Evolutionary conservation across 1,284 basidiomycete genomes (phyloP).

Genomic region (Apiotrichum siamense): DNA sequence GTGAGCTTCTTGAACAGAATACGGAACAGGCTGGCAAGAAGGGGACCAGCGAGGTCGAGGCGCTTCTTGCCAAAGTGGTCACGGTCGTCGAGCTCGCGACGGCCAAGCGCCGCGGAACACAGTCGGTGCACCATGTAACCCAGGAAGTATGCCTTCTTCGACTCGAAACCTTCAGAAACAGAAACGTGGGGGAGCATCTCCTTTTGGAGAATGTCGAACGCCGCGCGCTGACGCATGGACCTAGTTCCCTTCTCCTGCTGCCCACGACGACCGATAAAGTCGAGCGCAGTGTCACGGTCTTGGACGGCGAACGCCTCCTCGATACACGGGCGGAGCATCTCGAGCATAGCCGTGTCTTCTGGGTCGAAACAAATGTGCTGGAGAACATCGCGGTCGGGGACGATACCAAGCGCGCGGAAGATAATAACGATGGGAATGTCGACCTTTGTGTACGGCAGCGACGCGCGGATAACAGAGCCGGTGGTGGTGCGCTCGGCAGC

Average conservation of each 20-base stretch:
- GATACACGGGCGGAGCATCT: slow-evolving; percentile 98
- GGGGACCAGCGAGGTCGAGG: slow-evolving; percentile 88
- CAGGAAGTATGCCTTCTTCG: slow-evolving; percentile 99
- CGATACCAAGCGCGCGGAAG: slow-evolving; percentile 95
- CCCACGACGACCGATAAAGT: slow-evolving; percentile 97
- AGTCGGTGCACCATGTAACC: slow-evolving; percentile 99
- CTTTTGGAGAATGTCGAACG: slow-evolving; percentile 96
- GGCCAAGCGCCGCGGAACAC: slow-evolving; percentile 83
- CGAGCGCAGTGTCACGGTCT: slow-evolving; percentile 83
- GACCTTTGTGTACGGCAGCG: slow-evolving; percentile 95
- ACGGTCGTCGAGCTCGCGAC: slow-evolving; percentile 94
- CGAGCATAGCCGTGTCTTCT: slow-evolving; percentile 90
- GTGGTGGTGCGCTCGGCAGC: slow-evolving; percentile 50
- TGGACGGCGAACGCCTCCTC: slow-evolving; percentile 99
- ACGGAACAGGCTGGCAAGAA: slow-evolving; percentile 91
- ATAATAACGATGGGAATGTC: slow-evolving; percentile 99
- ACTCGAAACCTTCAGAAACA: slow-evolving; percentile 91
- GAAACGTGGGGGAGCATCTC: slow-evolving; percentile 98
- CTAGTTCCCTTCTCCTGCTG: slow-evolving; percentile 89
- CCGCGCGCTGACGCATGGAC: slow-evolving; percentile 88
- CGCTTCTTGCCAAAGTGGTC: slow-evolving; percentile 99
- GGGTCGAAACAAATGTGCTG: slow-evolving; percentile 98
- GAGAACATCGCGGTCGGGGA: slow-evolving; percentile 94
- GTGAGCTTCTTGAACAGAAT: slow-evolving; percentile 97
- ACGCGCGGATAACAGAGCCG: slow-evolving; percentile 93